These are phyloP conservation scores for Avena insularis DNA, from an alignment of 176 grass and related monocot species.

Conservation along the genomic window DNA sequence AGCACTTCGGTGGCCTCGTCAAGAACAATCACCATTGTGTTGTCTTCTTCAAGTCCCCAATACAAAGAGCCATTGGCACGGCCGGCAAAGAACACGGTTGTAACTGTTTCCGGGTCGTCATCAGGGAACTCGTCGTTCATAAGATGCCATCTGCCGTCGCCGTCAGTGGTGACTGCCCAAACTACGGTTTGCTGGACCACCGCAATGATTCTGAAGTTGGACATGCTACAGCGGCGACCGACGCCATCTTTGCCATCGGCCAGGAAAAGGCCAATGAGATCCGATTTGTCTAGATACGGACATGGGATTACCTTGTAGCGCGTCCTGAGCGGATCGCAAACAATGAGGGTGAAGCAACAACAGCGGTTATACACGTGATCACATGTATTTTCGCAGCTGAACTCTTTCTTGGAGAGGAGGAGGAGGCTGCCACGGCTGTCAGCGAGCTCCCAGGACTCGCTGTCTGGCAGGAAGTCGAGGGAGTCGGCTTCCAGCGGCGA, in stretches of 20 bases:
- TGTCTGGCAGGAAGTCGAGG: constrained; percentile 30
- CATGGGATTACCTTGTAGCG: background rate
- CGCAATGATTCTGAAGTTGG: no score
- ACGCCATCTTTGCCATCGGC: no score
- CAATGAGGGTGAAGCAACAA: background rate
- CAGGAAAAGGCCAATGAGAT: no score
- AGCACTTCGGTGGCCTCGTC: constrained; percentile 13
- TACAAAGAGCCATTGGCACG: background rate
- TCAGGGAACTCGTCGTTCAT: no score
- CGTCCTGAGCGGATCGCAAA: constrained; percentile 1
- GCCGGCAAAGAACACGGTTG: background rate
- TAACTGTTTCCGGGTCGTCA: background rate
- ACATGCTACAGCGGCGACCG: no score
- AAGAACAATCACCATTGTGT: background rate
- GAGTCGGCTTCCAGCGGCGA: background rate
- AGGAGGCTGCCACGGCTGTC: constrained; percentile 30
- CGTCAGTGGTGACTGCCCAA: no score
- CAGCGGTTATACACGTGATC: background rate
- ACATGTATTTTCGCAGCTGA: background rate
- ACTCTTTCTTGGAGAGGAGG: constrained; percentile 14
- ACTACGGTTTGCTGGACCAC: no score
- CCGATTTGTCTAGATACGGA: no score
- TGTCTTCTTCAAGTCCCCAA: constrained; percentile 10
- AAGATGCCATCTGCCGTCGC: no score
- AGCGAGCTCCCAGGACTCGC: constrained; percentile 8